A percentile compares a stretch with the other conserved stretches of the same genome.
These are phyloP conservation scores for Rhododendron kiyosumense DNA, from an alignment of 148 eudicot genomes.

Conservation along the genomic window DNA sequence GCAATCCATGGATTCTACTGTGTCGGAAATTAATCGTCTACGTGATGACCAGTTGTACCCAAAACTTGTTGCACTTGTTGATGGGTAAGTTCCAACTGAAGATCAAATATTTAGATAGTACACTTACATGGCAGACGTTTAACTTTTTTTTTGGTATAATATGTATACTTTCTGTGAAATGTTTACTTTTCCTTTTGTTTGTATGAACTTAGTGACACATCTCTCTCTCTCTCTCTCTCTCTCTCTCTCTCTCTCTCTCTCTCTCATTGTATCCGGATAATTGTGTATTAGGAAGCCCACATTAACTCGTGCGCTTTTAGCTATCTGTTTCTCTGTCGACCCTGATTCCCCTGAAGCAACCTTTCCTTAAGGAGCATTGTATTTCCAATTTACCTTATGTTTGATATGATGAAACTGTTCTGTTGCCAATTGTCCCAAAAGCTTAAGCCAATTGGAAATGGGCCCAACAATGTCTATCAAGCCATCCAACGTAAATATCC, in stretches of 20 bases:
- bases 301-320: not conserved
- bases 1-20: slow-evolving; percentile 98
- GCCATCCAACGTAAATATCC: not conserved
- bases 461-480: not conserved
- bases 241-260: not conserved
- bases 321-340: not conserved
- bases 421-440: not conserved
- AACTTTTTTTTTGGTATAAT: not conserved
- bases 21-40: slow-evolving; percentile 77
- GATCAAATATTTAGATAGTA: not conserved
- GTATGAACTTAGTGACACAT: not conserved
- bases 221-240: not conserved
- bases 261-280: not conserved
- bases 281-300: not conserved
- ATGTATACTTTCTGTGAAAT: not conserved
- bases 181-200: not conserved
- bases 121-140: not conserved
- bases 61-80: slow-evolving; percentile 79
- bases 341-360: not conserved
- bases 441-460: not conserved
- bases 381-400: not conserved
- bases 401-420: not conserved
- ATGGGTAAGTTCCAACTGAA: slow-evolving; percentile 52
- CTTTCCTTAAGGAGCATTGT: not conserved
- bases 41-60: slow-evolving; percentile 91